These are phyloP conservation scores for Pontederia paniculata DNA, from an alignment of 176 grass and related monocot species.

Conservation along the genomic window DNA sequence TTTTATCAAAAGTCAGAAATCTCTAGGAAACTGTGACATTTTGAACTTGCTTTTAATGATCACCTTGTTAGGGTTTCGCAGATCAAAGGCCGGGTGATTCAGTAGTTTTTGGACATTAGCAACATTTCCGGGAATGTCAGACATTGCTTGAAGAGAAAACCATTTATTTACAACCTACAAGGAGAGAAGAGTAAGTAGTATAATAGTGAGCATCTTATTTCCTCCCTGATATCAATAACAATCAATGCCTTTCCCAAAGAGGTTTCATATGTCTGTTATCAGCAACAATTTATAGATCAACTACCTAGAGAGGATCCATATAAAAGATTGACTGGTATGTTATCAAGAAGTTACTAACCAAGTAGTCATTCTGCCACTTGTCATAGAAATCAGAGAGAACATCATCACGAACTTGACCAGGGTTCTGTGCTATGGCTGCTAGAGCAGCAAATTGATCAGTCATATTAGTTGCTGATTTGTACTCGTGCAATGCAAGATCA, in stretches of 20 bases:
- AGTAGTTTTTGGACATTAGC: conserved; percentile 63
- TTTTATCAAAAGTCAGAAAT: not conserved
- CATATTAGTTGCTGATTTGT: conserved; percentile 91
- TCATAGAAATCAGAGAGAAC: conserved; percentile 81
- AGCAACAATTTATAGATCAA: too few species aligned
- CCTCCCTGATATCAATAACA: too few species aligned
- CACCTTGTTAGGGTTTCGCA: conserved; percentile 92
- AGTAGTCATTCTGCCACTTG: conserved; percentile 81
- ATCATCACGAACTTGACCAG: conserved; percentile 72
- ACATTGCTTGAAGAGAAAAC: conserved; percentile 97
- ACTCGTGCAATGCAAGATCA: conserved; percentile 67
- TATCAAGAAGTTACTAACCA: conserved; percentile 47
- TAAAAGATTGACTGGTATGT: not conserved
- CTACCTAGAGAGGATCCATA: too few species aligned
- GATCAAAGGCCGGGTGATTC: conserved; percentile 76
- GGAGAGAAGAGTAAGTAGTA: conserved; percentile 13
- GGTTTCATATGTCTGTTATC: too few species aligned
- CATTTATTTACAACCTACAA: conserved; percentile 94
- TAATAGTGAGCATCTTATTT: too few species aligned
- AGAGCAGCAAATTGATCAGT: conserved; percentile 94
- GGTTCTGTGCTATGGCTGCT: conserved; percentile 88
- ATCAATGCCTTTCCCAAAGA: too few species aligned
- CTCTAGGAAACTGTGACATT: not conserved
- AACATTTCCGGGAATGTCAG: conserved; percentile 84
- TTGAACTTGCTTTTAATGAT: not conserved